These are phyloP conservation scores for Knoxia roxburghii DNA, from an alignment of 257 asterid species.

Conservation along the genomic window DNA sequence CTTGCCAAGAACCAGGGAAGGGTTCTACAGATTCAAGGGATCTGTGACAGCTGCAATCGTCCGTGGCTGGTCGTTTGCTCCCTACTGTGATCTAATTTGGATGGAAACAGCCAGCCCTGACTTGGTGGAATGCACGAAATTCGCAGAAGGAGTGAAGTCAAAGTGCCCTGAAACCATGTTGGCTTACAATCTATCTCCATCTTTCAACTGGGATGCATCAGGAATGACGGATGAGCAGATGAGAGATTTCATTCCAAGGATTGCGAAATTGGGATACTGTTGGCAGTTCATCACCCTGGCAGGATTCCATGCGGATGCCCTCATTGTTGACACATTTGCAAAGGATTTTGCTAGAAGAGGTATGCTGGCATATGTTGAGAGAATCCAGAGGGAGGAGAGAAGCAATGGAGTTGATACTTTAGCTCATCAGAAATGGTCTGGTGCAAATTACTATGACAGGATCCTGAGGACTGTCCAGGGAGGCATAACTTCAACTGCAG, in stretches of 20 bases:
- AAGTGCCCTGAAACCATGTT: conserved; percentile 67
- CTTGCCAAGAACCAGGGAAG: conserved; percentile 89
- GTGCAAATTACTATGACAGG: conserved; percentile 89
- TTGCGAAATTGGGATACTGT: conserved; percentile 70
- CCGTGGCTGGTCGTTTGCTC: conserved; percentile 84
- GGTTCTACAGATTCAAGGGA: conserved; percentile 77
- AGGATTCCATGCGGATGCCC: conserved; percentile 88
- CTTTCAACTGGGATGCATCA: conserved; percentile 97
- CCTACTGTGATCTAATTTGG: conserved; percentile 74
- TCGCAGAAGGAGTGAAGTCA: conserved; percentile 70
- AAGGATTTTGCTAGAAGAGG: conserved; percentile 73
- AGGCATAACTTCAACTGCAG: conserved; percentile 93
- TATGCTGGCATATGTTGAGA: conserved; percentile 92
- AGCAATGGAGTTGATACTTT: conserved; percentile 85
- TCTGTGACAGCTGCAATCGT: conserved; percentile 80
- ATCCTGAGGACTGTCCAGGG: conserved; percentile 95
- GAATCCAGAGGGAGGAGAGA: conserved; percentile 88
- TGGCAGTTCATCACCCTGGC: conserved; percentile 99
- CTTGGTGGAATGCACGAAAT: conserved; percentile 78
- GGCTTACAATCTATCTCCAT: conserved; percentile 92
- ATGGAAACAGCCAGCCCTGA: conserved; percentile 93
- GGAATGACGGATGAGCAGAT: conserved; percentile 84
- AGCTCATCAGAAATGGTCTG: conserved; percentile 99
- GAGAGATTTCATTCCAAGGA: conserved; percentile 81
- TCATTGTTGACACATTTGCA: conserved; percentile 76